These are phyloP conservation scores for Didymella pinodella DNA, from an alignment of 2,329 filamentous ascomycete genomes.

Conservation along the genomic window DNA sequence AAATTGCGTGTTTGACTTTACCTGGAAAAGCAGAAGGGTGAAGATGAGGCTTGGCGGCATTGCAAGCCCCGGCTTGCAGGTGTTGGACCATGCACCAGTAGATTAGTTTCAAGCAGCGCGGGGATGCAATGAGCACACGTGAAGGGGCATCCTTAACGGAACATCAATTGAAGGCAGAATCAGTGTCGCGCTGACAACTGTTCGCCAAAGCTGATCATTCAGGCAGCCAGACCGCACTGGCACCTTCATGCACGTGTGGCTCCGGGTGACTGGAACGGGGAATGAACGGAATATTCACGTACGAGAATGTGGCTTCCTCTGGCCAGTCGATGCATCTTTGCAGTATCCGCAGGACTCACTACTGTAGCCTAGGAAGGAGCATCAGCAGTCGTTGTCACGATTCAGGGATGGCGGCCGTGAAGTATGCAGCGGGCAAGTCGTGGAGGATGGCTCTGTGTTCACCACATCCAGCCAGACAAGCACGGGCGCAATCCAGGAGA, in stretches of 20 bases:
- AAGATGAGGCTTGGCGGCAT: constrained; percentile 29
- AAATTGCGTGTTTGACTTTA: constrained; percentile 4
- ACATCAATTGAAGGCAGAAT: constrained; percentile 32
- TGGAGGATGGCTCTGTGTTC: constrained; percentile 14
- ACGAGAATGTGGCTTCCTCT: constrained; percentile 59
- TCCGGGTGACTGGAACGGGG: constrained; percentile 21
- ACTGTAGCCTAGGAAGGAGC: constrained; percentile 54
- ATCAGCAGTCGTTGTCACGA: constrained; percentile 27
- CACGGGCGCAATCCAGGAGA: constrained; percentile 45
- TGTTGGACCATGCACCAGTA: constrained; percentile 15
- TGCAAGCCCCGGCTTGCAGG: constrained; percentile 21
- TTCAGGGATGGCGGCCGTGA: constrained; percentile 15
- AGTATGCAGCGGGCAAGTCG: constrained; percentile 15
- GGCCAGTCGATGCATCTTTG: constrained; percentile 57
- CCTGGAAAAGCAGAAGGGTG: constrained; percentile 11
- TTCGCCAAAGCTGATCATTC: constrained; percentile 10
- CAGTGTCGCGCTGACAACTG: constrained; percentile 18
- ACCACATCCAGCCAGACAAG: constrained; percentile 47
- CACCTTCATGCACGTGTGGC: constrained; percentile 34
- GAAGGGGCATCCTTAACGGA: constrained; percentile 39
- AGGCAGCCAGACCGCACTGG: constrained; percentile 23
- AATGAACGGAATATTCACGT: constrained; percentile 45
- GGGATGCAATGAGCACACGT: constrained; percentile 31
- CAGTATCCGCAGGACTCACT: constrained; percentile 60
- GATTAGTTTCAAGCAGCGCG: constrained; percentile 26